Conservation (phyloP, 352 stramenopile genomes). For the Phytophthora capsici region DNA sequence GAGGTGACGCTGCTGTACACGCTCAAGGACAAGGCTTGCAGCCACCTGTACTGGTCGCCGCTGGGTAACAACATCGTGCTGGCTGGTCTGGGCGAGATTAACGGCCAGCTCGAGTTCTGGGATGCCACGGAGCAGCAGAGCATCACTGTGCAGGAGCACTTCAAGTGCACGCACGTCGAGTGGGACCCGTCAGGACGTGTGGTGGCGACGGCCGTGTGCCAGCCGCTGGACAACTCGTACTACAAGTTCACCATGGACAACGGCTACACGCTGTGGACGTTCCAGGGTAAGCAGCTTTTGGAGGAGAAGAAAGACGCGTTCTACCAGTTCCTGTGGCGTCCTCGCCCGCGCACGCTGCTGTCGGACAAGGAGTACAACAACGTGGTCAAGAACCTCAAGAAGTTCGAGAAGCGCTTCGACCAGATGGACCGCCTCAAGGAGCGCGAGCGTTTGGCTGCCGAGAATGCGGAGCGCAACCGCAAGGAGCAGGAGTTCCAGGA, state of each 20-base stretch:
- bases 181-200: constrained; percentile 98
- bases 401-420: constrained; percentile 94
- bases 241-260: constrained; percentile 99
- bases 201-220: constrained; percentile 95
- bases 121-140: constrained; percentile 96
- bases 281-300: constrained; percentile 96
- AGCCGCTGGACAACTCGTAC: constrained; percentile 94
- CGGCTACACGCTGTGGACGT: constrained; percentile 98
- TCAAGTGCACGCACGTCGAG: constrained; percentile 97
- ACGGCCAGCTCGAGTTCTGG: constrained; percentile 98
- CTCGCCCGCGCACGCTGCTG: constrained; percentile 93
- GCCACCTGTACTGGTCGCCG: constrained; percentile 97
- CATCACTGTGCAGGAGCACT: constrained; percentile 97
- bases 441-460: constrained; percentile 68
- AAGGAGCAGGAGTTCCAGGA: constrained; percentile 77
- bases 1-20: constrained; percentile 96
- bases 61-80: constrained; percentile 94
- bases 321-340: constrained; percentile 94
- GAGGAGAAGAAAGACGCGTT: constrained; percentile 98
- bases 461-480: constrained; percentile 76
- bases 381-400: constrained; percentile 97
- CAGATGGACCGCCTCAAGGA: constrained; percentile 88
- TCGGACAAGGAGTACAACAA: constrained; percentile 94
- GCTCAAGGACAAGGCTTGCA: constrained; percentile 95
- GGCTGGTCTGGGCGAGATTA: constrained; percentile 94